phyloP scores from a whole-genome alignment of 768 basidiomycete genomes.

The Hirschioporus abietinus region DNA sequence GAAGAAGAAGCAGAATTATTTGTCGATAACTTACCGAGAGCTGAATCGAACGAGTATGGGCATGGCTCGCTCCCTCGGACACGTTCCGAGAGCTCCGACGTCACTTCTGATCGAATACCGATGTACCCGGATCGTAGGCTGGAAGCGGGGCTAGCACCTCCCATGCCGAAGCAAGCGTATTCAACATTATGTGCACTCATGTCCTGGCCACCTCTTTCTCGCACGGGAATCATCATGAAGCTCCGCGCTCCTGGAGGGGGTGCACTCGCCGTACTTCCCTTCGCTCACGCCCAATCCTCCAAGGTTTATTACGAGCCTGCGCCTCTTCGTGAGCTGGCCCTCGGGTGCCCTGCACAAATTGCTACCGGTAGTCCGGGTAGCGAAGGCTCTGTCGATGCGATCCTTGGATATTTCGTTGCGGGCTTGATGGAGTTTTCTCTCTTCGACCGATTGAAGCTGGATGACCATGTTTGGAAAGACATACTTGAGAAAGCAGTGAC shows the following conservation, averaged over 20 bases:
- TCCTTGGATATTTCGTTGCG: constrained; percentile 4
- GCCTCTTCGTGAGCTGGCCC: not conserved
- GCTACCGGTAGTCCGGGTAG: not conserved
- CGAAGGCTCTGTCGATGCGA: constrained; percentile 2
- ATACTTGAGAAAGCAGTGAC: constrained; percentile 5
- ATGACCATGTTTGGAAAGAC: not conserved
- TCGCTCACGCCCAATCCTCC: not conserved
- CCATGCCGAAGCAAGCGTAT: constrained; percentile 2
- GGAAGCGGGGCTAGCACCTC: not conserved
- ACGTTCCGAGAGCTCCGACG: not conserved
- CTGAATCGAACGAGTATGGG: not conserved
- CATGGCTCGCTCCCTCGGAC: too few relatives aligned
- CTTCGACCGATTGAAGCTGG: constrained; percentile 3
- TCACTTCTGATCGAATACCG: not conserved
- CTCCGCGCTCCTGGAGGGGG: not conserved
- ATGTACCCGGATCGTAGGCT: not conserved
- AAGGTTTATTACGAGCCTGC: not conserved
- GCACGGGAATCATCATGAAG: not conserved
- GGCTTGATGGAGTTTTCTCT: constrained; percentile 3
- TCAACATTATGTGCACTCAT: not conserved
- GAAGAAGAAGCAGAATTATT: not conserved
- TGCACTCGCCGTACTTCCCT: constrained; percentile 2
- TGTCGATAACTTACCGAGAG: not conserved
- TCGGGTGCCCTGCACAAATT: not conserved
- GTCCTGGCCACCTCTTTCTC: not conserved